Conservation (phyloP, 2,329 filamentous ascomycete species). For the Xylariaceae sp. region DNA sequence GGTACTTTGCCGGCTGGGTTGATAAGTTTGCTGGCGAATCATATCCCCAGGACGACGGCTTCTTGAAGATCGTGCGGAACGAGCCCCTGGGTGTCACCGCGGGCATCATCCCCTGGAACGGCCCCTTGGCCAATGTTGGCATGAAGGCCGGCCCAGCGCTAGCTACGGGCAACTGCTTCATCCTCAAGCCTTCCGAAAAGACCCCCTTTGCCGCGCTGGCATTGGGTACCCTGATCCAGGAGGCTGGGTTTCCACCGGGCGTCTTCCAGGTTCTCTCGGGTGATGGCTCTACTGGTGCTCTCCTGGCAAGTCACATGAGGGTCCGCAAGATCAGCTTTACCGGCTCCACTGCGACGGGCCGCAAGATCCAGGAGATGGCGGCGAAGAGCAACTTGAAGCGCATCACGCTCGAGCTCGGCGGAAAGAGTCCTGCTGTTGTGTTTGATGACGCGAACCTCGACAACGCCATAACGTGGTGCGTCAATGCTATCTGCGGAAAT, state of each 20-base stretch:
- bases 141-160: slow-evolving; percentile 48
- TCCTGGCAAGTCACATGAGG: slow-evolving; percentile 27
- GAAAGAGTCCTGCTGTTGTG: slow-evolving; percentile 28
- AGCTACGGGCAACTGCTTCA: slow-evolving; percentile 46
- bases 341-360: slow-evolving; percentile 49
- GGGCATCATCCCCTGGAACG: slow-evolving; percentile 40
- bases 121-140: slow-evolving; percentile 44
- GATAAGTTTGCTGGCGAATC: slow-evolving; percentile 29
- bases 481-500: slow-evolving; percentile 23
- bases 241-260: slow-evolving; percentile 49
- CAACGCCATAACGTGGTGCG: slow-evolving; percentile 28
- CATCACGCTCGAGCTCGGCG: slow-evolving; percentile 29
- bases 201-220: slow-evolving; percentile 37
- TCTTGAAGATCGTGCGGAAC: slow-evolving; percentile 27
- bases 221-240: slow-evolving; percentile 35
- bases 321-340: slow-evolving; percentile 31
- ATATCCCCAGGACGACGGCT: slow-evolving; percentile 26
- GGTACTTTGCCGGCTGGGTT: slow-evolving; percentile 29
- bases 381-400: slow-evolving; percentile 31
- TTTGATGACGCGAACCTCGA: slow-evolving; percentile 30
- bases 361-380: slow-evolving; percentile 46
- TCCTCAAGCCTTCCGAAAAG: slow-evolving; percentile 49
- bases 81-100: slow-evolving; percentile 25
- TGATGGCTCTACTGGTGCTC: slow-evolving; percentile 24
- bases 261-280: slow-evolving; percentile 46